Base-by-base conservation (phyloP, 768 basidiomycete genomes). In the Neoboletus brunneissimus region DNA sequence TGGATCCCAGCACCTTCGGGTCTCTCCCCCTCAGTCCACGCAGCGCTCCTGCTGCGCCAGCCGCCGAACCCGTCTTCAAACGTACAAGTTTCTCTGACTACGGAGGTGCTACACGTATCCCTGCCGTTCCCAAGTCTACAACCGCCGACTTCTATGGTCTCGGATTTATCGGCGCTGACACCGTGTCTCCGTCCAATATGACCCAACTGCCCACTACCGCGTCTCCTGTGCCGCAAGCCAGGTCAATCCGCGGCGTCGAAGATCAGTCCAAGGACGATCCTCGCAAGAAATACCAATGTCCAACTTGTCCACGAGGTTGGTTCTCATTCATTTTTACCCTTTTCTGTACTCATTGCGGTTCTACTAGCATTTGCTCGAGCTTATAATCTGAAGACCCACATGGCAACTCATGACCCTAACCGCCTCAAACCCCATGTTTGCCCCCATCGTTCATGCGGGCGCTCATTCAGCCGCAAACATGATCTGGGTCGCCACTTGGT, bases 301-400 rank as follows among this genome's bases (percentile, higher is more conserved):
- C 80, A 12, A 78, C 77, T 27, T 94, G 91, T 68, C 86, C 87
- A 20, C 78, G 90, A 75, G 83, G 90, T 91, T 57, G 1, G 72
- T 58, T 38, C 55, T 16, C 31, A 43, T 41, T 54, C 15, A 18
- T 38, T 25, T 12, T 27, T 31, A 5, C 20, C 11, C 1, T n/a
- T 5, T 22, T 27, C 29, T 40, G 38, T 44, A 4, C 55, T 72
- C 34, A 64, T 20, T 9, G 1, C 13, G 5, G 5, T 31, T 31
- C 38, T 59, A 31, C 51, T 56, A 89, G 95, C 89, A 1, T 98
- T 98, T 64, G 94, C 94, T 12, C 80, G 94, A 27, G 93, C 93
- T 3, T 97, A 91, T 73, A 98, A 98, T 66, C 75, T 98, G 55
- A 98, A 98, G 77, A 95, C 94, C 0, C 94, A 97, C 72, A 86